Evolutionary conservation across 495 filamentous ascomycete species (phyloP), one percentile per base, ranked within the genome.

Genomic region (Penicillium soppii): DNA sequence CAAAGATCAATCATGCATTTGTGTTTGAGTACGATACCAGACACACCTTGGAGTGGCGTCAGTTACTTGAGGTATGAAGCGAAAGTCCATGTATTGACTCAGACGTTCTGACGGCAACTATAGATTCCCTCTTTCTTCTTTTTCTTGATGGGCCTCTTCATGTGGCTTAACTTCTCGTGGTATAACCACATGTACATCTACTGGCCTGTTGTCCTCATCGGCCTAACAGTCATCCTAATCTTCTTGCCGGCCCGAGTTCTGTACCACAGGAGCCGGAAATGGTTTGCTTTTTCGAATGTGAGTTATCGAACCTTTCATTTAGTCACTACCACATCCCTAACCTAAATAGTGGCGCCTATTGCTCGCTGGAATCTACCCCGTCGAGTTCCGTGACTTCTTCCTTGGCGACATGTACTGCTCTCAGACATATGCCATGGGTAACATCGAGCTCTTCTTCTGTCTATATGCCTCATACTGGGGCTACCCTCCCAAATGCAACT

Each of bases 341-440:
- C 53, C 4, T 22, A 15, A 35, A 13, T 47, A 96, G 90, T 95
- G 85, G 76, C 87, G 94, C 52, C 72, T 97, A 21, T 71, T 95
- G 39, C 77, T 90, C 17, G 88, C 94, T 15, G 94, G 94, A 12
- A 58, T 94, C 9, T 96, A 91, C 66, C 91, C 88, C 8, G 94
- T 98, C 16, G 94, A 97, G 65, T 98, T 97, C 62, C 83, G 91
- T 50, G 94, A 98, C 65, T 97, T 98, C 72, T 98, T 96, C 67
- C 78, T 97, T 0, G 94, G 94, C 13, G 94, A 98, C 63, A 97
- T 97, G 79, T 95, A 90, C 62, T 97, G 94, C 65, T 97, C 94
- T 5, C 80, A 91, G 44, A 94, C 91, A 7, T 97, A 98, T 68
- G 77, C 85, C 23, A 87, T 90, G 62, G 86, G 89, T 20, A 97